These are phyloP conservation scores for Sarocladium brachiariae DNA, from an alignment of 2,329 filamentous ascomycete genomes.

Conservation along the genomic window DNA sequence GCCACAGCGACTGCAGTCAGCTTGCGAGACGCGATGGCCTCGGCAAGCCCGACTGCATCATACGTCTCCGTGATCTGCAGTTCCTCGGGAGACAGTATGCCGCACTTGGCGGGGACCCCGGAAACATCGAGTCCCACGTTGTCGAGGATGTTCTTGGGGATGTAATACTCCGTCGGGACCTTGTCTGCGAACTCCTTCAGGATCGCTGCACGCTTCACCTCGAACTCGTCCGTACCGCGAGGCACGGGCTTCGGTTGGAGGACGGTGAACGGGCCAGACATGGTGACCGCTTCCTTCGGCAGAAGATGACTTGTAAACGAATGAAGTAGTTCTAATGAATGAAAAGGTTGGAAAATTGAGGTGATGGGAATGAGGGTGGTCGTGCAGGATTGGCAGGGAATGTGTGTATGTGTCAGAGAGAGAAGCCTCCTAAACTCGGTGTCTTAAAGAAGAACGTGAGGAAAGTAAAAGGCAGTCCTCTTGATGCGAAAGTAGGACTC, in stretches of 20 bases:
- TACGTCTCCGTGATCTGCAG: constrained; percentile 40
- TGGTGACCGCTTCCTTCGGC: background rate
- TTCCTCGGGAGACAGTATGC: constrained; percentile 37
- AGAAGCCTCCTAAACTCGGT: background rate
- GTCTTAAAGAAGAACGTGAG: constrained; percentile 4
- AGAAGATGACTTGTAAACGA: too few relatives aligned
- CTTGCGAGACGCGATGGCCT: constrained; percentile 27
- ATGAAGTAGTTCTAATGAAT: too few relatives aligned
- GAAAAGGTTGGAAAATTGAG: too few relatives aligned
- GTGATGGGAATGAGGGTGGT: too few relatives aligned
- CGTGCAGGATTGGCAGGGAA: too few relatives aligned
- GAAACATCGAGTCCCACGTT: constrained; percentile 21
- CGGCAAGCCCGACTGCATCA: constrained; percentile 34
- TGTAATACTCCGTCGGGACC: constrained; percentile 23
- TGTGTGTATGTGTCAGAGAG: too few relatives aligned
- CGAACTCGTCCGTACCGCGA: constrained; percentile 19
- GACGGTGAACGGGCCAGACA: constrained; percentile 8
- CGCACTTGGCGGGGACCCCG: constrained; percentile 29
- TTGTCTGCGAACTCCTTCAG: constrained; percentile 24
- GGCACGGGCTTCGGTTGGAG: constrained; percentile 15
- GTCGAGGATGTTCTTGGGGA: constrained; percentile 20
- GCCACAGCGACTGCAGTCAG: constrained; percentile 19
- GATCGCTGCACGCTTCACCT: constrained; percentile 17
- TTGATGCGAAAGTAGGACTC: too few relatives aligned
- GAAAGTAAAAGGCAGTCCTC: too few relatives aligned